Evolutionary conservation across 176 grass and related monocot genomes (phyloP), one percentile per base, ranked within the genome.

Genomic region (Alloteropsis semialata): DNA sequence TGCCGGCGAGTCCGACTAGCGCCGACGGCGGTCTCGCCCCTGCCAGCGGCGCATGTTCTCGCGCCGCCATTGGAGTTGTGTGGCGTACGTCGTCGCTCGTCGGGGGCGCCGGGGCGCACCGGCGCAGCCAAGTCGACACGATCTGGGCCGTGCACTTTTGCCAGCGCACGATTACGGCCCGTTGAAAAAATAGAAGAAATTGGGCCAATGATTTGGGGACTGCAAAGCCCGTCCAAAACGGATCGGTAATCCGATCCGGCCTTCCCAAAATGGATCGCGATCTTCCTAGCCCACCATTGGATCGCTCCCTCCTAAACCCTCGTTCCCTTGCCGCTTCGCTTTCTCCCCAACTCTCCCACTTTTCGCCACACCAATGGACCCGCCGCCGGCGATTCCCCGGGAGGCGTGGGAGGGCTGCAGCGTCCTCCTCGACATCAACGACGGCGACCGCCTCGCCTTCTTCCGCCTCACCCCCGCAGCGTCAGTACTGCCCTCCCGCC

Each of bases 361-460:
- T 1, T 21, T 19, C 1, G 21, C 17, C 13, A 19, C 81, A n/a
- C 25, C 65, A n/a, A 89, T 81, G 82, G 84, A 50, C 73, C 58
- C 64, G 78, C 46, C 44, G 69, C 13, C 75, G 30, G 54, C 62
- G 42, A 91, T 81, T 32, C 17, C 65, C 38, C 83, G 72, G 46
- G 84, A 83, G 58, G 87, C 96, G 51, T 96, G 93, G 96, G 89
- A 96, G 82, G 96, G 96, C 8, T 99, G 96, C 81, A 99, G 93
- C 81, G 96, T 99, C n/a, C 96, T 99, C 53, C 91, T 99, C n/a
- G 96, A 99, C 84, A 93, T 96, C 82, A 99, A 96, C 76, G 96
- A 99, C 85, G 96, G 96, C 57, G 96, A 99, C 84, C 96, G 96
- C 55, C 93, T 96, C 73, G 96, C 94, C 89, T 99, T 99, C 80